phyloP scores from a whole-genome alignment of 2,329 filamentous ascomycete genomes.

The Alternaria sp. region DNA sequence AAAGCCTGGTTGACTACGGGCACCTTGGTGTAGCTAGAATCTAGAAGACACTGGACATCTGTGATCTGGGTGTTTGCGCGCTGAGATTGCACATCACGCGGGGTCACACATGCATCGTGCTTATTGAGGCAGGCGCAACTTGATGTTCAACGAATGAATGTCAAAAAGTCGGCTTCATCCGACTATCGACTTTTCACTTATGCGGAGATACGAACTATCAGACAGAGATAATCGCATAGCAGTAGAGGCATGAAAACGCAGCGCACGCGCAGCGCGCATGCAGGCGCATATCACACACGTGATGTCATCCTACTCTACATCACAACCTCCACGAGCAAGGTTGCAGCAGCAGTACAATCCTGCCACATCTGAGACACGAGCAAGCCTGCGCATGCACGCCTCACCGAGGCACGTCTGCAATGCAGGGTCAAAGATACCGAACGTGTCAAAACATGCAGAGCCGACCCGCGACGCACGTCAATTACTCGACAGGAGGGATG shows the following conservation, averaged over 20 bases:
- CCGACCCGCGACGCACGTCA: conserved; percentile 16
- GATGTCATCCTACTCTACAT: background rate
- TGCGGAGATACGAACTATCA: background rate
- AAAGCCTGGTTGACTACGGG: background rate
- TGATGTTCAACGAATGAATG: background rate
- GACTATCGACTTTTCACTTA: background rate
- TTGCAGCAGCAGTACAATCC: background rate
- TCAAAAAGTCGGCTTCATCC: background rate
- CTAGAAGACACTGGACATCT: background rate
- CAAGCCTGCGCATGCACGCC: conserved; percentile 8
- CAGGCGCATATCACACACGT: background rate
- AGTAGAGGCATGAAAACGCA: background rate
- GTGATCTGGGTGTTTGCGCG: background rate
- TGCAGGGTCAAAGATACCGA: conserved; percentile 11
- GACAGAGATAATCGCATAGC: background rate
- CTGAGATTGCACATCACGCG: background rate
- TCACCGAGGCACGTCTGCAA: conserved; percentile 3
- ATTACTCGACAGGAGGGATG: conserved; percentile 20
- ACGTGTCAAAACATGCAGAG: conserved; percentile 12
- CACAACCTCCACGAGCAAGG: background rate
- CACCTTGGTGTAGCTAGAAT: background rate
- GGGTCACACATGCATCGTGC: background rate
- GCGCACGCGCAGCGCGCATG: background rate
- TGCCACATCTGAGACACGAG: conserved; percentile 5
- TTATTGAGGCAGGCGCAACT: background rate